Evolutionary conservation across 768 basidiomycete genomes (phyloP), one percentile per base, ranked within the genome.

Genomic region (Podaxis carcinomalis): DNA sequence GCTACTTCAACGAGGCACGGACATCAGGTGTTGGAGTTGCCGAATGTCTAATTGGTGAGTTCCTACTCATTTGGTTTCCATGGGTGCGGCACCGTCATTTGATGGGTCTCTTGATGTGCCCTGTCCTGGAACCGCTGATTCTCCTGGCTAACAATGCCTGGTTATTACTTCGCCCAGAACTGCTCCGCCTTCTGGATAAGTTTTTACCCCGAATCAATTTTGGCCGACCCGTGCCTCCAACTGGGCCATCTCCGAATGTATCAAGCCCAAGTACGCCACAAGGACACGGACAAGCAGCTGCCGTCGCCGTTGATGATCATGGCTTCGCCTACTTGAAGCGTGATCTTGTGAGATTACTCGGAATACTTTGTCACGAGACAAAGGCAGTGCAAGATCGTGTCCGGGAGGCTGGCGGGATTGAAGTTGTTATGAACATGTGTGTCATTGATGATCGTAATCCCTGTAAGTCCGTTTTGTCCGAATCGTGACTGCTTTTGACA

Each of bases 381-480:
- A 85, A 73, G 68, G 77, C 73, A 32, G 85, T 88, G 44, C 94
- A 95, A 69, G 90, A 96, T 72, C 82, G 85, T 7, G 80, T 88
- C 42, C 81, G 94, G 52, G 72, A 72, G 37, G 84, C 80, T 64
- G 89, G 84, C 23, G 94, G 94, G 50, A 85, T 97, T 62, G 81
- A 87, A 55, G 82, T 93, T 50, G 80, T 96, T 16, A 86, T 97
- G 84, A 90, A 89, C 68, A 78, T 95, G 74, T 95, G 93, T 72
- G 91, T 92, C 16, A 78, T 93, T 27, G 95, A 98, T 70, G 94
- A 95, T 67, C 77, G 88, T 60, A 97, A 95, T 73, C 95, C 95
- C 40, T 95, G 95, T 96, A 71, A 74, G 94, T 85, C 51, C 60
- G 54, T 53, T 67, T 40, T 59, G 37, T 51, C 57, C 57, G 49